Base-by-base conservation (phyloP, 2,329 filamentous ascomycete species). In the Penicillium occitanis region DNA sequence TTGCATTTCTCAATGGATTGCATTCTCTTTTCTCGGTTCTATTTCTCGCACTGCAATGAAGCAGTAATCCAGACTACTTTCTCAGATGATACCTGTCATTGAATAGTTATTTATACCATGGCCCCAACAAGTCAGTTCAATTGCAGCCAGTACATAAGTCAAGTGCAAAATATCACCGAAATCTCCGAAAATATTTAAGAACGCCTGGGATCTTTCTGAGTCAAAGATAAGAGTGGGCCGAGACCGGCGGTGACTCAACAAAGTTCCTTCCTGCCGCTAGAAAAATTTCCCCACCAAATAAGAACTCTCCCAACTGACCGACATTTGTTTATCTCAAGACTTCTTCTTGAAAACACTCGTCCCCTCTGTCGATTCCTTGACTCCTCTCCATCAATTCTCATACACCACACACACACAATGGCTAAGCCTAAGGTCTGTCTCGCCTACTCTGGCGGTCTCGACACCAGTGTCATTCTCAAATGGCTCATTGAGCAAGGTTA, bases 401-500 rank as follows among this genome's bases (percentile, higher is more conserved):
- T 37, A 30, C 14, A 51, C 44, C 11, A 37, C 30, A 50, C 11
- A 28, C 30, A 50, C 51, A 64, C 66, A 65, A 67, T 67, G 66
- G 66, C 66, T 51, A 67, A 67, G 63, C 61, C 59, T n/a, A 65
- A 65, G 62, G 66, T 67, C 53, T 67, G 66, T 65, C 59, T 67
- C 42, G 71, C 71, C 48, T 73, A 73, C 67, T 73, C 71, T 58
- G 71, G 71, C 69, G 80, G 80, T 72, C 75, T 82, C 46, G 80
- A 82, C 70, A 82, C 80, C 68, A 79, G 76, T 59, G 66, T 67
- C 62, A 63, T 65, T 67, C 65, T 81, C 68, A 76, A 75, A 68
- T 83, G 80, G 79, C 75, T 82, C 58, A 79, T 82, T 68, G 82
- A 85, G 71, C 76, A 84, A 72, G 82, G 81, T 44, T 84, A 84